Evolutionary conservation across 192 early-diverging fungal species (phyloP).

Genomic region (Coemansia sp.): DNA sequence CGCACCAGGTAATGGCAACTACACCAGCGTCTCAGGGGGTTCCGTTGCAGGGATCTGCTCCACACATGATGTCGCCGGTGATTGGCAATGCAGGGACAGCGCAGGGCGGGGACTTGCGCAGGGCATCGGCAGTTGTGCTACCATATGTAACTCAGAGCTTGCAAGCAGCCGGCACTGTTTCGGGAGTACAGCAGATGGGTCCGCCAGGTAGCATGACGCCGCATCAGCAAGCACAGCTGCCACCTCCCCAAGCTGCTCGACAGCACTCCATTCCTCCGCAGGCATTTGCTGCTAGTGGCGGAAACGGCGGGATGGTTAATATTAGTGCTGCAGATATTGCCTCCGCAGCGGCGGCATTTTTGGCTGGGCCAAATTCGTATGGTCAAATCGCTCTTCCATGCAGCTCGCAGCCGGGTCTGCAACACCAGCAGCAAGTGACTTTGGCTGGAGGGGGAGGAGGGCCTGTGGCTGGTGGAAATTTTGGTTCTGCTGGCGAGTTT

Average conservation of each 20-base stretch:
- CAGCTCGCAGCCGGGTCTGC: conserved; percentile 12
- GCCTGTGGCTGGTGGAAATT: too few relatives aligned
- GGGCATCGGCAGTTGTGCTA: background rate
- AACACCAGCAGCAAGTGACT: conserved; percentile 9
- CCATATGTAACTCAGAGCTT: background rate
- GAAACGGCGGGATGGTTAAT: background rate
- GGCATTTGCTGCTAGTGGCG: background rate
- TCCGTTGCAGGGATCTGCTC: conserved; percentile 17
- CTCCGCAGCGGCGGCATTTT: conserved; percentile 2
- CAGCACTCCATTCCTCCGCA: background rate
- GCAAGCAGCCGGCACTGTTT: background rate
- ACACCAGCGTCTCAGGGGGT: background rate
- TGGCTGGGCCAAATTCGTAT: background rate
- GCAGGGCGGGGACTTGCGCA: background rate
- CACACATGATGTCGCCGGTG: conserved; percentile 22
- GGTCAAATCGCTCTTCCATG: too few relatives aligned
- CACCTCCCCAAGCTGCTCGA: background rate
- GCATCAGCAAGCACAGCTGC: background rate
- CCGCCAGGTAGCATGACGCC: background rate
- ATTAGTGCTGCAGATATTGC: background rate
- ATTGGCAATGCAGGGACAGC: conserved; percentile 4
- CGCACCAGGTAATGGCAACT: conserved; percentile 27
- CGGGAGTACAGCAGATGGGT: background rate
- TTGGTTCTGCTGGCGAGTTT: too few relatives aligned
- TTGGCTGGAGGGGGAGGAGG: too few relatives aligned